Conservation (phyloP, 2,329 filamentous ascomycete genomes). For the Penicillium griseofulvum region DNA sequence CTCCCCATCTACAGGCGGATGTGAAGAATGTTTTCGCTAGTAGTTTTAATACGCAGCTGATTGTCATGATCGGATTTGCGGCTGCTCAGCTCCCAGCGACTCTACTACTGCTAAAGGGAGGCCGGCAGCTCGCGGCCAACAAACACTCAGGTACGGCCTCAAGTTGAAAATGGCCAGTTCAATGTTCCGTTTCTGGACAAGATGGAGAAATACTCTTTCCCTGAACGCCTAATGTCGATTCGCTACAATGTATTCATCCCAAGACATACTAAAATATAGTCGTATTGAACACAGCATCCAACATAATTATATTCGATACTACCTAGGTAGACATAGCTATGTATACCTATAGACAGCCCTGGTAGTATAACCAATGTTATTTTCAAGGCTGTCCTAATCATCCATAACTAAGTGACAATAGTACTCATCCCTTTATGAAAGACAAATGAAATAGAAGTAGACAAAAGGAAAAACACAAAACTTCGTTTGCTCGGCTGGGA, state of each 20-base stretch:
- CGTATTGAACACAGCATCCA: neutral
- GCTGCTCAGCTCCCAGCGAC: slow-evolving; percentile 21
- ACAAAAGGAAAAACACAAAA: neutral
- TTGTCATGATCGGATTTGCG: slow-evolving; percentile 27
- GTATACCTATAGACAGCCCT: neutral
- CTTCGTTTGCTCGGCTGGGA: neutral
- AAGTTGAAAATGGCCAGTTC: neutral
- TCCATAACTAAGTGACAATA: neutral
- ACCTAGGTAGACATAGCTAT: neutral
- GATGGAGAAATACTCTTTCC: neutral
- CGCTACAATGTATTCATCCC: neutral
- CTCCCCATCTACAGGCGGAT: slow-evolving; percentile 8
- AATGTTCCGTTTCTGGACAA: neutral
- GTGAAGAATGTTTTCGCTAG: slow-evolving; percentile 19
- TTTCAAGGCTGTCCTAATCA: neutral
- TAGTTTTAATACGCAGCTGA: slow-evolving; percentile 23
- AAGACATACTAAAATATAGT: too few relatives aligned
- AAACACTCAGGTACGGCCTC: neutral
- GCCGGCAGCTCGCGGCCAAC: slow-evolving; percentile 16
- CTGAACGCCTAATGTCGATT: neutral
- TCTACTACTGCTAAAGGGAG: slow-evolving; percentile 19
- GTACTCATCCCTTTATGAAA: neutral
- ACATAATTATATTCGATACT: neutral
- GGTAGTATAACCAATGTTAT: neutral
- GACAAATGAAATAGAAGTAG: neutral